Evolutionary conservation across 805 yeast species (phyloP), one percentile per base, ranked within the genome.

Genomic region (Metschnikowia amazonensis): DNA sequence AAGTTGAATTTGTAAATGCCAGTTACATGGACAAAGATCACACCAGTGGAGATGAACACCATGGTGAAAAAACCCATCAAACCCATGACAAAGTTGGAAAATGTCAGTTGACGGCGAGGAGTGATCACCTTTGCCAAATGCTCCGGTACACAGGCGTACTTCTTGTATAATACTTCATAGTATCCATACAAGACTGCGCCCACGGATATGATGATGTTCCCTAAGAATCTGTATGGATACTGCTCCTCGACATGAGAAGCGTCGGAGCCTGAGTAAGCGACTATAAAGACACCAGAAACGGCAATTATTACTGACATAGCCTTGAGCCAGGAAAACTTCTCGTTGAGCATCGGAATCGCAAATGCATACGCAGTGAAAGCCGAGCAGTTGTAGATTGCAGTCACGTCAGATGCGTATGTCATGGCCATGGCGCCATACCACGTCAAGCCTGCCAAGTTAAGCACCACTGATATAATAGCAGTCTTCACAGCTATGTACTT

Each of bases 301-400:
- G 96, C 94, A 32, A 83, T 69, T 1, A 80, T 51, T 14, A 89
- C 96, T n/a, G 89, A 79, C 24, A 71, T 57, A 8, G 80, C 72
- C 62, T 89, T 88, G 42, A 77, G 57, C 70, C 79, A 71, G 3
- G 82, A 77, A 56, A 87, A 79, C 39, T 64, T 68, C 57, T 89
- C 96, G 28, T 77, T 68, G 42, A 89, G 69, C 17, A 89, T 63
- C 1, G 89, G 86, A 23, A 89, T 81, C 3, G 95, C 88, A 64
- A 89, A 88, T 13, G 86, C 77, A 58, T 89, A 83, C 0, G 96
- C 96, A 3, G 90, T 84, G 62, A 89, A 89, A 0, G 96, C 95
- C 13, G 92, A 83, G 60, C 94, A 87, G 67, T 89, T 88, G 67
- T 88, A 89, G 49, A 88, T 88, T 3, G 96, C 96, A 2, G 96